Evolutionary conservation across 257 asterid genomes (phyloP).

Genomic region (Plectranthus barbatus): DNA sequence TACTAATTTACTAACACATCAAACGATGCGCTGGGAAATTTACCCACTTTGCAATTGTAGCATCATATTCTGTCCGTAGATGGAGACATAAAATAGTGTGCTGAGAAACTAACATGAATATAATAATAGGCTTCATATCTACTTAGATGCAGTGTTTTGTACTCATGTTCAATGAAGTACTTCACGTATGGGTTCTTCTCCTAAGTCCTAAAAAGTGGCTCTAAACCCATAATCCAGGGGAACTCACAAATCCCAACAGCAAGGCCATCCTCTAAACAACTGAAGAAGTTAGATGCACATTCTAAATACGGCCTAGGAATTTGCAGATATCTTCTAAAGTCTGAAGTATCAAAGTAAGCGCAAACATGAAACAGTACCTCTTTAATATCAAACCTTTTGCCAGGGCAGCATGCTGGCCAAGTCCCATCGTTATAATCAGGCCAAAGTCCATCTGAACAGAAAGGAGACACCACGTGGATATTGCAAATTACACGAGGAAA

Average conservation of each 20-base stretch:
- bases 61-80: neutral
- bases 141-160: neutral
- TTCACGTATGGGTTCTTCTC: neutral
- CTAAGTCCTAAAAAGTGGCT: neutral
- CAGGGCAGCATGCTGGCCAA: conserved; percentile 86
- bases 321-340: neutral
- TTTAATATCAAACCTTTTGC: conserved; percentile 51
- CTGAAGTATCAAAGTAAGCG: neutral
- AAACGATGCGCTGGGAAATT: neutral
- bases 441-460: conserved; percentile 85
- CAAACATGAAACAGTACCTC: conserved; percentile 35
- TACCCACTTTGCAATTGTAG: neutral
- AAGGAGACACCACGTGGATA: neutral
- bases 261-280: neutral
- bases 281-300: neutral
- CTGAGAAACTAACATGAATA: neutral
- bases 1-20: neutral
- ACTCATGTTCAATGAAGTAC: neutral
- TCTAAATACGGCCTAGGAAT: neutral
- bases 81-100: neutral
- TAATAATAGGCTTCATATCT: neutral
- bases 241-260: neutral
- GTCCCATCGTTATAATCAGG: conserved; percentile 85
- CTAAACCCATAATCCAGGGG: neutral
- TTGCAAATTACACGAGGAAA: neutral